Base-by-base conservation (phyloP, 1,139 yeast species). In the Saccharomyces hybrid region DNA sequence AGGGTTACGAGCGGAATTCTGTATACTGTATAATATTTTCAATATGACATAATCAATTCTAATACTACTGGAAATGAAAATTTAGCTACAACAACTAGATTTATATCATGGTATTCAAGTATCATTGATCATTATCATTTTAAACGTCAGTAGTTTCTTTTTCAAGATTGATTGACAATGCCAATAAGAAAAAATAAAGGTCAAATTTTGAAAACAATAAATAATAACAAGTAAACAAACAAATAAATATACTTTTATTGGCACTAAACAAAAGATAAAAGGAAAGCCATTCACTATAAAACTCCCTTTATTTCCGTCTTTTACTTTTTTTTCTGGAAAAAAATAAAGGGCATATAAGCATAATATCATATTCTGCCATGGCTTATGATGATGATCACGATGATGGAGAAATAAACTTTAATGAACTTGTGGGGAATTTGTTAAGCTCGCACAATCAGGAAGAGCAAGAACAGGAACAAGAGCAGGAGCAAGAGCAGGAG, bases 391-490 rank as follows among this genome's bases (percentile, higher is more conserved):
- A 20, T 20, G 23, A 20, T 20, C 23, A 49, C 14, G 61, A 62
- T 49, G 63, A 60, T 38, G 67, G 61, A 16, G 70, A 67, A 41
- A 55, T 68, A 27, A 67, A 66, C 48, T 62, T 68, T 49, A 64
- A 63, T 50, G 70, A 65, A 50, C 61, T 68, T 29, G 70, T 68
- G 20, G 71, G 71, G 4, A 67, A 61, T 51, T 52, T 67, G 26
- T 57, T 68, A 31, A 64, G 64, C 23, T 59, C 66, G 2, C 68
- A 66, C 42, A 61, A 62, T 26, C 44, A 38, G 6, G 63, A 60
- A 26, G 56, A 52, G 20, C 57, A 53, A 34, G 55, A 53, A 4
- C 23, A 20, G 1, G 23, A 20, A 3, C 23, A 20, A 20, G 23
- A 3, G 4, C 23, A 20, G 4, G 16, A 16, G 16, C 16, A 16